Evolutionary conservation across 768 basidiomycete genomes (phyloP).

Genomic region (Mycena galericulata): DNA sequence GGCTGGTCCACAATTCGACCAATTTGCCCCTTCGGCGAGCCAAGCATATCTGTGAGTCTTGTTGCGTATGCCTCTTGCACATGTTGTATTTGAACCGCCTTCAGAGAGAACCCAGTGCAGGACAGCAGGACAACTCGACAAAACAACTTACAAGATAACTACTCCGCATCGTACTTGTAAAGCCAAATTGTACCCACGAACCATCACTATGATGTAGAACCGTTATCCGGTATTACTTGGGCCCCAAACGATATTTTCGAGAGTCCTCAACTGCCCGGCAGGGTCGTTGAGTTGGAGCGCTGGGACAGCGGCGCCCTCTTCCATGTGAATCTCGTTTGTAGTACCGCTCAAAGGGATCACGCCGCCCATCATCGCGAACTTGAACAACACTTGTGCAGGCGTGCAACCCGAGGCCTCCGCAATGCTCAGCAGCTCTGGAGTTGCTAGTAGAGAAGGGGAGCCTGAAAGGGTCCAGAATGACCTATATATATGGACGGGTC

Average conservation of each 20-base stretch:
- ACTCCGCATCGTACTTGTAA: too few relatives aligned
- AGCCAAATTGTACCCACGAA: too few relatives aligned
- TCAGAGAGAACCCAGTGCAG: background rate
- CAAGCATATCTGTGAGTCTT: background rate
- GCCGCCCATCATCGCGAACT: slow-evolving; percentile 72
- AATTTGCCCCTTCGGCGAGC: background rate
- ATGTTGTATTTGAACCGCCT: background rate
- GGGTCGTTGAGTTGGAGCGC: slow-evolving; percentile 20
- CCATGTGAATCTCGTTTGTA: slow-evolving; percentile 74
- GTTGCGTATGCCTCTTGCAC: background rate
- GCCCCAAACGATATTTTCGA: slow-evolving; percentile 26
- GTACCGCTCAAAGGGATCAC: slow-evolving; percentile 85
- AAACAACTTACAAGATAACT: too few relatives aligned
- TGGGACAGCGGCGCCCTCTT: slow-evolving; percentile 64
- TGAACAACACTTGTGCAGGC: slow-evolving; percentile 75
- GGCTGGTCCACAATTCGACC: background rate
- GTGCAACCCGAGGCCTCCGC: slow-evolving; percentile 64
- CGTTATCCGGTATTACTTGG: background rate
- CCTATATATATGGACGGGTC: too few relatives aligned
- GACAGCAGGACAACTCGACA: background rate
- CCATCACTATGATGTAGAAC: too few relatives aligned
- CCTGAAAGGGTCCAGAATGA: slow-evolving; percentile 92
- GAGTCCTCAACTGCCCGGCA: slow-evolving; percentile 6
- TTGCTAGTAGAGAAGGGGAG: slow-evolving; percentile 71
- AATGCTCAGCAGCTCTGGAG: slow-evolving; percentile 59